phyloP scores from a whole-genome alignment of 2,329 filamentous ascomycete genomes.

The Stagonosporopsis chrysanthemi region DNA sequence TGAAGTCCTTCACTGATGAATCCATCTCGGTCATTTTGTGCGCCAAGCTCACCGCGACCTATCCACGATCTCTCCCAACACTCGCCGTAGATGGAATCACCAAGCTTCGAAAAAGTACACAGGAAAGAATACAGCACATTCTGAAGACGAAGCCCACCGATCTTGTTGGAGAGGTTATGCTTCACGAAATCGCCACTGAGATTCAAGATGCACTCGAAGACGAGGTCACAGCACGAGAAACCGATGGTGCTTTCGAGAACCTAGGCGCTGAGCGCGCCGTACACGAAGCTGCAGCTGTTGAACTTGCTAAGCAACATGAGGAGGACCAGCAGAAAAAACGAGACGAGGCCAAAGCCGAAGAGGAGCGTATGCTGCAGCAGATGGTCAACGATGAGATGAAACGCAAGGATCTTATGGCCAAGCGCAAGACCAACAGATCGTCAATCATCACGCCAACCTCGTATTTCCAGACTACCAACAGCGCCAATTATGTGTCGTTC shows the following conservation, averaged over 20 bases:
- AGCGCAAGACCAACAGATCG: constrained; percentile 64
- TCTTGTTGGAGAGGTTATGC: constrained; percentile 69
- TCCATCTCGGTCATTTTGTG: constrained; percentile 75
- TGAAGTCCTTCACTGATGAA: constrained; percentile 76
- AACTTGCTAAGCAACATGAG: constrained; percentile 59
- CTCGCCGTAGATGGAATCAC: constrained; percentile 71
- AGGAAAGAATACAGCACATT: constrained; percentile 74
- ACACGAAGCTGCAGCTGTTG: constrained; percentile 76
- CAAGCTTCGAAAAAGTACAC: constrained; percentile 72
- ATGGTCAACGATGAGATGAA: constrained; percentile 77
- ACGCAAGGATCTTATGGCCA: constrained; percentile 66
- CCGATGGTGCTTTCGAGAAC: constrained; percentile 79
- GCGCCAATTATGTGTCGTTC: constrained; percentile 61
- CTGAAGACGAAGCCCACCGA: constrained; percentile 73
- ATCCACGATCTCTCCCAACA: constrained; percentile 82
- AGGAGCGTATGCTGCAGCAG: constrained; percentile 73
- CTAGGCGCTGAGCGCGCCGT: constrained; percentile 87
- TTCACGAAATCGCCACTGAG: constrained; percentile 66
- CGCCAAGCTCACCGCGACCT: constrained; percentile 86
- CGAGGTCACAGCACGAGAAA: constrained; percentile 78
- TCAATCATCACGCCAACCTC: constrained; percentile 43
- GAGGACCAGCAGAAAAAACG: constrained; percentile 51
- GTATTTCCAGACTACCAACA: constrained; percentile 50
- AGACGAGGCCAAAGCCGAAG: constrained; percentile 65
- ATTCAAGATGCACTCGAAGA: constrained; percentile 80